Conservation (phyloP, 495 filamentous ascomycete genomes). For the Penicillium canescens region DNA sequence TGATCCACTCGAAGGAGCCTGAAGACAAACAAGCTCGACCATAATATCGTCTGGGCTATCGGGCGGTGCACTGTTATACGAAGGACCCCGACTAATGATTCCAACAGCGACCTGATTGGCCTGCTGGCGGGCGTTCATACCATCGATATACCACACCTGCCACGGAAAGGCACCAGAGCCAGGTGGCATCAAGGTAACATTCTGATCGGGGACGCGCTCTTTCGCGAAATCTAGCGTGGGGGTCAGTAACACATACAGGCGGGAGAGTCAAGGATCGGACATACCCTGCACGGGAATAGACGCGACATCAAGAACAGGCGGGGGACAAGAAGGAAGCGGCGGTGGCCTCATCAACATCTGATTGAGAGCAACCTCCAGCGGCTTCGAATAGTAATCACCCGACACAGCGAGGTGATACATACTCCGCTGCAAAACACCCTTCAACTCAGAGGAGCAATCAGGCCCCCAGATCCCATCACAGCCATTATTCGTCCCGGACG, state of each 20-base stretch:
- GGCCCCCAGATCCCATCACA: constrained; percentile 45
- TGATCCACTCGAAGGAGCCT: constrained; percentile 29
- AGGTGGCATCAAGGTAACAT: constrained; percentile 30
- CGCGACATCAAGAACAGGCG: constrained; percentile 37
- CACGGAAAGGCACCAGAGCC: constrained; percentile 35
- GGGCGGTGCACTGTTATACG: constrained; percentile 27
- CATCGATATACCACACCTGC: constrained; percentile 42
- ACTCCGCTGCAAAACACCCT: constrained; percentile 22
- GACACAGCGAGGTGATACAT: constrained; percentile 32
- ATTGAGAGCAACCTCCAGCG: constrained; percentile 32
- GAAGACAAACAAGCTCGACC: constrained; percentile 41
- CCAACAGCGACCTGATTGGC: constrained; percentile 44
- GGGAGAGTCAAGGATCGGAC: constrained; percentile 7
- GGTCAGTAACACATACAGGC: constrained; percentile 3
- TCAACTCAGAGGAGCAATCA: constrained; percentile 37
- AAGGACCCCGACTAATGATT: constrained; percentile 40
- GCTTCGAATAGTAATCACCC: constrained; percentile 30
- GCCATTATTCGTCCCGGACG: constrained; percentile 37
- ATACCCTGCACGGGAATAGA: constrained; percentile 38
- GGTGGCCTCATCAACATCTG: constrained; percentile 30
- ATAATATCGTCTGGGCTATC: constrained; percentile 34
- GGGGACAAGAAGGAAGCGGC: constrained; percentile 27
- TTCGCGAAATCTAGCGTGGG: constrained; percentile 32
- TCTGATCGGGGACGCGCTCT: constrained; percentile 29
- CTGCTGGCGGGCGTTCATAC: constrained; percentile 36